Base-by-base conservation (phyloP, 1,284 basidiomycete genomes). In the Hemileia vastatrix region DNA sequence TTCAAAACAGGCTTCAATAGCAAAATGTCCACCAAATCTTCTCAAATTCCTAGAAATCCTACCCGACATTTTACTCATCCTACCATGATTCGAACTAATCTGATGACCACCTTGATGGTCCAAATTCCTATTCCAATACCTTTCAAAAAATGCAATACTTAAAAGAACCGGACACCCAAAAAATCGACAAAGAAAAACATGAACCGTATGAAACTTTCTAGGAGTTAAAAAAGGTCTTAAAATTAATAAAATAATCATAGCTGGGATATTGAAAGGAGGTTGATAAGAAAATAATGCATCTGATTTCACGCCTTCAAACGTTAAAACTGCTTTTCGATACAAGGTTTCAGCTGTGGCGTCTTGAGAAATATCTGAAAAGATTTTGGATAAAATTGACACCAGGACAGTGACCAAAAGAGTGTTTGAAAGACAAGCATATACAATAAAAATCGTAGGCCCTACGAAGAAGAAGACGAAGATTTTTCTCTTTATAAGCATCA, bases 381-480 rank as follows among this genome's bases (percentile, higher is more conserved):
- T 62, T 48, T 62, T 62, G 8, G 60, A 62, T 9, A 62, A 54
- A 45, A 62, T 62, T 18, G 60, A 62, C 1, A 62, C 60, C 18
- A 62, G 53, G 4, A 62, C 53, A 8, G 60, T 62, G 19, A 62
- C 60, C 40, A 62, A 54, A n/a, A 62, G 40, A 2, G 60, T 62
- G 53, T 62, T 62, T 13, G 60, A 62, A 6, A 62, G 60, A 50
- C 60, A 62, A 33, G 60, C 60, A 56, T 62, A 62, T 21, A 62
- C 55, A 31, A 62, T 62, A 32, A 62, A 62, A n/a, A 62, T 62
- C 6, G 45, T 53, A 6, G 60, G 60, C 15, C 60, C 60, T 62
- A 15, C 2, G 18, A 45, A 27, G 36, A 40, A 9, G 11, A 49
- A 31, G n/a, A n/a, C 31, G 32, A 43, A 43, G 36, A 43, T 43